Evolutionary conservation across 768 basidiomycete genomes (phyloP).

Genomic region (Mycena vitilis): DNA sequence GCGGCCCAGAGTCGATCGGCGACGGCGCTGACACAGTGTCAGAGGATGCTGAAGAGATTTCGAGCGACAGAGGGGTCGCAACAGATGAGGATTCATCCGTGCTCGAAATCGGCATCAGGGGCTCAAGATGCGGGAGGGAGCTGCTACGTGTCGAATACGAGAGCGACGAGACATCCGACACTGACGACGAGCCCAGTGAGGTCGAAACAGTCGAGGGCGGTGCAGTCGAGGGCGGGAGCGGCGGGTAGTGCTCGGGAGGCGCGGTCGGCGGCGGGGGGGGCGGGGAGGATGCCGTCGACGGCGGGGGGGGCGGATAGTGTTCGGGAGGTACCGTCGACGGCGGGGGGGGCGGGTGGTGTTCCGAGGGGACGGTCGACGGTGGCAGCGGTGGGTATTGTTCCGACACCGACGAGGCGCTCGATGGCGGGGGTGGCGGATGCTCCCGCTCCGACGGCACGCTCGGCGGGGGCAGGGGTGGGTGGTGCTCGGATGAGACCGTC

Average conservation of each 20-base stretch:
- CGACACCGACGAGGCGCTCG: constrained; percentile 39
- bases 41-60: constrained; percentile 42
- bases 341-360: constrained; percentile 5
- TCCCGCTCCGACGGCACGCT: constrained; percentile 43
- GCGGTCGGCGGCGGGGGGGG: constrained; percentile 49
- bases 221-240: constrained; percentile 31
- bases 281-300: constrained; percentile 45
- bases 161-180: constrained; percentile 21
- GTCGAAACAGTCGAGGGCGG: neutral
- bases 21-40: constrained; percentile 46
- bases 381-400: constrained; percentile 36
- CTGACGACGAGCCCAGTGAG: constrained; percentile 15
- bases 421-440: constrained; percentile 50
- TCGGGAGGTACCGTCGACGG: constrained; percentile 45
- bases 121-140: constrained; percentile 26
- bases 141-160: constrained; percentile 29
- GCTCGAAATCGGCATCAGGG: constrained; percentile 25
- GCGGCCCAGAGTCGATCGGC: constrained; percentile 40
- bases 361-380: constrained; percentile 15
- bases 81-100: constrained; percentile 37
- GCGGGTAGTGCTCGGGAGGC: constrained; percentile 32
- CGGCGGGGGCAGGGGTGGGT: constrained; percentile 39
- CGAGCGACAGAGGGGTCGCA: constrained; percentile 46
- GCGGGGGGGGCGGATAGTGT: constrained; percentile 56
- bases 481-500: constrained; percentile 37